Percentiles rank a stretch among this genome's conserved stretches.
Evolutionary conservation across 129 eudicot species (phyloP).

Genomic region (Flaveria bidentis): DNA sequence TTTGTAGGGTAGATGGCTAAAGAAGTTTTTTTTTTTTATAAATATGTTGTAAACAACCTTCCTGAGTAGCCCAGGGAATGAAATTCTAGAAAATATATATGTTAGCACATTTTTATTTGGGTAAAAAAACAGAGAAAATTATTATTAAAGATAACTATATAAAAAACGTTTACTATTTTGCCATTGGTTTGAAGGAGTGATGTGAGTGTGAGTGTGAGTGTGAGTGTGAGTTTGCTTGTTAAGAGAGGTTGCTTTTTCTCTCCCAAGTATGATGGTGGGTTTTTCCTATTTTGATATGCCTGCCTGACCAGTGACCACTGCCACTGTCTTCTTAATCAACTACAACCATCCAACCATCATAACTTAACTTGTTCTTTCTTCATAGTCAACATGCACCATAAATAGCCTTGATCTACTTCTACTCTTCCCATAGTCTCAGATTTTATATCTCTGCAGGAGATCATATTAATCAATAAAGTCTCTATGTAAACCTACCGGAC

Average conservation of each 20-base stretch:
- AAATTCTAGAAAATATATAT: not conserved
- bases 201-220: not conserved
- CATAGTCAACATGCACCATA: slow-evolving; percentile 44
- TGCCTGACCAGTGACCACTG: slow-evolving; percentile 20
- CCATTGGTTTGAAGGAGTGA: slow-evolving; percentile 15
- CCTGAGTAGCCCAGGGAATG: too few species aligned
- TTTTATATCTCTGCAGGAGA: not conserved
- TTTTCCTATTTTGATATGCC: slow-evolving; percentile 37
- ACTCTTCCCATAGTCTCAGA: slow-evolving; percentile 8
- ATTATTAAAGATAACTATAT: not conserved
- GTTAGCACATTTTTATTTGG: too few species aligned
- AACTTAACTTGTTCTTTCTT: slow-evolving; percentile 30
- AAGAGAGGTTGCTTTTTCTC: slow-evolving; percentile 51
- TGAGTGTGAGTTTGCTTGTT: slow-evolving; percentile 8
- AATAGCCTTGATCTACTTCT: slow-evolving; percentile 43
- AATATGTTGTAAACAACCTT: too few species aligned
- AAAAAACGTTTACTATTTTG: not conserved
- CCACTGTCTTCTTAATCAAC: slow-evolving; percentile 34
- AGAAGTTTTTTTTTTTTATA: too few species aligned
- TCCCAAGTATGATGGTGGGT: slow-evolving; percentile 46
- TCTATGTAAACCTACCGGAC: too few species aligned
- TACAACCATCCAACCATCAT: slow-evolving; percentile 30
- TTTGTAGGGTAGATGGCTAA: too few species aligned
- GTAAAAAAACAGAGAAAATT: not conserved
- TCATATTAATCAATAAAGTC: too few species aligned